phyloP scores from a whole-genome alignment of 2,329 filamentous ascomycete species.

The Pseudogymnoascus verrucosus region DNA sequence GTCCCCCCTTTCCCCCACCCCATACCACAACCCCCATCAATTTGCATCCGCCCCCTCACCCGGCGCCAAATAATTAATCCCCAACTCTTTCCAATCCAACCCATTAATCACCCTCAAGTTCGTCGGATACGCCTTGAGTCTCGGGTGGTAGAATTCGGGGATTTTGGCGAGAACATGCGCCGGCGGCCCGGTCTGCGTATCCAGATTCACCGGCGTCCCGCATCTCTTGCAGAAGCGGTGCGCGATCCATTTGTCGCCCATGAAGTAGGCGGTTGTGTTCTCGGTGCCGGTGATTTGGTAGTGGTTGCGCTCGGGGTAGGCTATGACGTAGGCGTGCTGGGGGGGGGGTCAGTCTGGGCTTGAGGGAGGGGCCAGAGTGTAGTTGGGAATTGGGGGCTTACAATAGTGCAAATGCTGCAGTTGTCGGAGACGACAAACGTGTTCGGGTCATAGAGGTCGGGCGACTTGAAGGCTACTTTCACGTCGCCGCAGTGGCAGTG shows the following conservation, averaged over 20 bases:
- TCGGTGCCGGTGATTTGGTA: not conserved
- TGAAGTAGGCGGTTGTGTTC: not conserved
- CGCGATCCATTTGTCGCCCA: not conserved
- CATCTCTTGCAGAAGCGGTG: constrained; percentile 5
- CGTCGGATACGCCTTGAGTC: not conserved
- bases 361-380: not conserved
- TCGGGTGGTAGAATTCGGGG: not conserved
- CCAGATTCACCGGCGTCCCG: not conserved
- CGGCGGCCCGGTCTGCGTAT: not conserved
- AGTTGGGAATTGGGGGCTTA: not conserved
- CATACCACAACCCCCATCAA: not conserved
- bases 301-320: not conserved
- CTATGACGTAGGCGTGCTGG: not conserved
- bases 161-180: not conserved
- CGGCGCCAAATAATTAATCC: not conserved
- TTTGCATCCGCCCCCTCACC: not conserved
- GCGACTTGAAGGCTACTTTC: not conserved
- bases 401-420: constrained; percentile 1
- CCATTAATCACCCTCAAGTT: constrained; percentile 7
- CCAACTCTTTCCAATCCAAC: not conserved
- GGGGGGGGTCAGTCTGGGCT: not conserved
- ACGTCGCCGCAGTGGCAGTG: constrained; percentile 7
- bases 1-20: not conserved
- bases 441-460: not conserved
- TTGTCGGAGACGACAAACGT: not conserved